Evolutionary conservation across 306 rosid genomes (phyloP), one percentile per base, ranked within the genome.

Genomic region (Rosa multiflora): DNA sequence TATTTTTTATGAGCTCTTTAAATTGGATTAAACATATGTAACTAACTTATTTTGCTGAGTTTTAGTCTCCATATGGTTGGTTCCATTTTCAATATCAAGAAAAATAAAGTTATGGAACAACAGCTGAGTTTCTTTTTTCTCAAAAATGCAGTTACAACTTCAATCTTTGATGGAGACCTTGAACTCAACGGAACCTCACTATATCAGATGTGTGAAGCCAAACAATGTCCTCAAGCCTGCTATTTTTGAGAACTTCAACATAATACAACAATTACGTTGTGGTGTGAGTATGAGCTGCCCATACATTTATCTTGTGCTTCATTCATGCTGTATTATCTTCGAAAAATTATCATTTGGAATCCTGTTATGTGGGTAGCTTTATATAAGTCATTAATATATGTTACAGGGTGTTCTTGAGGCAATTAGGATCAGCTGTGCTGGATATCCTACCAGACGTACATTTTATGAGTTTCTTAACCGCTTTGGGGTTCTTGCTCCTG

Each of bases 101-200:
- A 48, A 20, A 6, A 47, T 46, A 37, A 59, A 20, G 40, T 18
- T 61, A 21, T 72, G 62, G 32, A 71, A 64, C 78, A 78, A 42
- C 76, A 67, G 76, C 46, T 85, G 72, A 73, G 78, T 48, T 13
- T 23, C 10, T 49, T 26, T 78, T 80, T 79, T 77, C 72, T 67
- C 43, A 40, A 79, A 85, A 75, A 49, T 89, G 94, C 96, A 96
- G 99, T 79, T 79, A 77, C 99, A 96, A 96, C 99, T 96, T 89
- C 99, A 96, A 80, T 96, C 99, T 74, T 89, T 96, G 89, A 96
- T 96, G 99, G 99, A 96, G 91, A 96, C 98, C 80, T 80, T 96
- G 79, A 96, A 3, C 88, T 90, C 97, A 62, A 96, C 99, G 11
- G 99, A 96, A 74, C 99, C 99, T 85, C 97, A 96, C 86, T 96